These are phyloP conservation scores for Cystobasidium sp. DNA, from an alignment of 1,284 basidiomycete species.

Conservation along the genomic window DNA sequence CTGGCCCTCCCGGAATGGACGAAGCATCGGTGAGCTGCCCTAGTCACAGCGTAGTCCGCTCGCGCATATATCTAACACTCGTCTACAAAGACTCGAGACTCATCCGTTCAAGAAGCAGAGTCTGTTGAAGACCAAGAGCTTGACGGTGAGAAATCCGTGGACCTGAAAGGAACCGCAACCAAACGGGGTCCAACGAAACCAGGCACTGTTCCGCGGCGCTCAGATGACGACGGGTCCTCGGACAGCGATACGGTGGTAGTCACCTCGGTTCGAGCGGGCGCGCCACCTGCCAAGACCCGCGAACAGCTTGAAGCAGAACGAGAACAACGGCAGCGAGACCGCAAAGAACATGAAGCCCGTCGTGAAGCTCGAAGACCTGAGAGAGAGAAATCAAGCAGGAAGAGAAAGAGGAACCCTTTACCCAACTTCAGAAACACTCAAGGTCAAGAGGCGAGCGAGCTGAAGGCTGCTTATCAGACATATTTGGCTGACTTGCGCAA, in stretches of 20 bases:
- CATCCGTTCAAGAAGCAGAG: constrained; percentile 17
- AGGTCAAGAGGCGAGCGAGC: constrained; percentile 22
- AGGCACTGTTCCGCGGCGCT: constrained; percentile 1
- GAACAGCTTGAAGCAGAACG: constrained; percentile 24
- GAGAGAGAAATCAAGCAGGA: constrained; percentile 3
- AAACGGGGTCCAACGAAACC: constrained; percentile 11
- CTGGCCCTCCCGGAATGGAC: constrained; percentile 13
- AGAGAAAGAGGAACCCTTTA: constrained; percentile 22
- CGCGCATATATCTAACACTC: background rate
- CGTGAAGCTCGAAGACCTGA: background rate
- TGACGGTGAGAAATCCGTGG: background rate
- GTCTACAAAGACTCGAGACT: constrained; percentile 10
- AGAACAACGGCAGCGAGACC: background rate
- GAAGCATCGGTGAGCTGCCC: constrained; percentile 12
- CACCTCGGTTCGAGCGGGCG: constrained; percentile 20
- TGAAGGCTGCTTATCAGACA: constrained; percentile 20
- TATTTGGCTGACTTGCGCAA: background rate
- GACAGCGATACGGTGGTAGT: constrained; percentile 35
- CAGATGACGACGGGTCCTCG: constrained; percentile 8
- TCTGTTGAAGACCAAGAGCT: constrained; percentile 1
- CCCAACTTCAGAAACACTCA: constrained; percentile 25
- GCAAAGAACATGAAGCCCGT: constrained; percentile 5
- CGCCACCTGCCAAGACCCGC: constrained; percentile 13
- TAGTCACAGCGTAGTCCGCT: background rate
- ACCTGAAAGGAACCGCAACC: background rate